Evolutionary conservation across 306 rosid species (phyloP).

Genomic region (Oxytropis ochrocephala): DNA sequence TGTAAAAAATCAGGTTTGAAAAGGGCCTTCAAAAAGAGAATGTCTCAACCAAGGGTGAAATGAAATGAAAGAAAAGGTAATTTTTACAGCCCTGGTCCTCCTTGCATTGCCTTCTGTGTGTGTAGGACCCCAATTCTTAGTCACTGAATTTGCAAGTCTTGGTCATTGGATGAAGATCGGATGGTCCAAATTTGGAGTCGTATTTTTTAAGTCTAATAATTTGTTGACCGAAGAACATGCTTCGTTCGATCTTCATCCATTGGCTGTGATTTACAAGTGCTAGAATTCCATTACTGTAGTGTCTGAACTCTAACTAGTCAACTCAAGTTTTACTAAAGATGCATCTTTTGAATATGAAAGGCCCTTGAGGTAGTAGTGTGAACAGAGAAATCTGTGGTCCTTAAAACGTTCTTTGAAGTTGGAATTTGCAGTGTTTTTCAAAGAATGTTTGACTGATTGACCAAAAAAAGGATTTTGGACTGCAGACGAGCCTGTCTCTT

Average conservation of each 20-base stretch:
- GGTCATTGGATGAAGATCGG: too few relatives aligned
- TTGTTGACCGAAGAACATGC: too few relatives aligned
- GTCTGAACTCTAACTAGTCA: not conserved
- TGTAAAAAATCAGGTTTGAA: constrained; percentile 32
- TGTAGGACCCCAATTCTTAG: not conserved
- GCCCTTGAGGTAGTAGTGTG: not conserved
- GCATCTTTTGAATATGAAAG: not conserved
- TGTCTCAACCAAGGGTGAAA: constrained; percentile 11
- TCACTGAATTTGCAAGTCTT: too few relatives aligned
- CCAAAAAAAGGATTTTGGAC: too few relatives aligned
- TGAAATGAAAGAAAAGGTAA: constrained; percentile 10
- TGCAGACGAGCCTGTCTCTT: not conserved
- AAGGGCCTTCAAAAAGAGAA: not conserved
- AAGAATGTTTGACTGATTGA: not conserved
- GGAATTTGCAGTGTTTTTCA: not conserved
- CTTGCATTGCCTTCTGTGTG: not conserved
- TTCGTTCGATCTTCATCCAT: too few relatives aligned
- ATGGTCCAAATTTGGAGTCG: too few relatives aligned
- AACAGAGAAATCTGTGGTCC: not conserved
- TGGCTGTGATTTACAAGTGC: too few relatives aligned
- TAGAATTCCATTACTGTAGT: too few relatives aligned
- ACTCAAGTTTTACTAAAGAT: not conserved
- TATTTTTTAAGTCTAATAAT: too few relatives aligned
- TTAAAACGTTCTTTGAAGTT: not conserved
- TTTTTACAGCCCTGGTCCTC: not conserved